Percentiles rank a stretch among this genome's conserved stretches.
Conservation (phyloP, 2,329 filamentous ascomycete genomes). For the Arachnomyces sp. region DNA sequence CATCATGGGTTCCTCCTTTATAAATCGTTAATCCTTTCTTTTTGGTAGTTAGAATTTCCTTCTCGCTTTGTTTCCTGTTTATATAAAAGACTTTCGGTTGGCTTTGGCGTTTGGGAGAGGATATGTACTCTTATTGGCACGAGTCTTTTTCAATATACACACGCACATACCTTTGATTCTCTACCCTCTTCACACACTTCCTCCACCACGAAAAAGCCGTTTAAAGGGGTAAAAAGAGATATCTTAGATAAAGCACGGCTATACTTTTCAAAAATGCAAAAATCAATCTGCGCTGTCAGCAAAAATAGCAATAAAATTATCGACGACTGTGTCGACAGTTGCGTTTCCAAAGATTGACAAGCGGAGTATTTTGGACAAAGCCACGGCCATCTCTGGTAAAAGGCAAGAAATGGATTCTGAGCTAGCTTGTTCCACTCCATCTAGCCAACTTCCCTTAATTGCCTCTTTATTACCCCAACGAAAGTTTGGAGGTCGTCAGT, state of each 20-base stretch:
- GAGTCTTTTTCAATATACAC: not conserved
- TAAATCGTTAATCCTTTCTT: not conserved
- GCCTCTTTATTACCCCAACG: not conserved
- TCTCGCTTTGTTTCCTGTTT: too few relatives aligned
- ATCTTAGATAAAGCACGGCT: not conserved
- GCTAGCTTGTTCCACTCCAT: slow-evolving; percentile 62
- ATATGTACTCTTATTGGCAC: slow-evolving; percentile 1
- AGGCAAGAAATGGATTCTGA: slow-evolving; percentile 68
- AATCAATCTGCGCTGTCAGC: not conserved
- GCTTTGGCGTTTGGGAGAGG: not conserved
- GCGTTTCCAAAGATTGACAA: slow-evolving; percentile 50
- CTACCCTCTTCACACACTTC: not conserved
- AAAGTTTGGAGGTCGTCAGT: slow-evolving; percentile 10
- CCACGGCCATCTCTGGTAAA: slow-evolving; percentile 75
- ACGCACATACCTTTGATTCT: not conserved
- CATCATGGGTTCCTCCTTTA: slow-evolving; percentile 7
- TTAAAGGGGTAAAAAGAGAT: slow-evolving; percentile 1
- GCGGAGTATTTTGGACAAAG: slow-evolving; percentile 51
- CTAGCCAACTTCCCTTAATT: not conserved
- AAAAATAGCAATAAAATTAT: slow-evolving; percentile 28
- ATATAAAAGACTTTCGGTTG: too few relatives aligned
- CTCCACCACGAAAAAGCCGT: not conserved
- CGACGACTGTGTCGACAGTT: slow-evolving; percentile 36
- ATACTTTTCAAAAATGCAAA: slow-evolving; percentile 2
- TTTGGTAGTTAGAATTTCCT: too few relatives aligned